Base-by-base conservation (phyloP, 2,329 filamentous ascomycete species). In the Cytospora leucostoma region DNA sequence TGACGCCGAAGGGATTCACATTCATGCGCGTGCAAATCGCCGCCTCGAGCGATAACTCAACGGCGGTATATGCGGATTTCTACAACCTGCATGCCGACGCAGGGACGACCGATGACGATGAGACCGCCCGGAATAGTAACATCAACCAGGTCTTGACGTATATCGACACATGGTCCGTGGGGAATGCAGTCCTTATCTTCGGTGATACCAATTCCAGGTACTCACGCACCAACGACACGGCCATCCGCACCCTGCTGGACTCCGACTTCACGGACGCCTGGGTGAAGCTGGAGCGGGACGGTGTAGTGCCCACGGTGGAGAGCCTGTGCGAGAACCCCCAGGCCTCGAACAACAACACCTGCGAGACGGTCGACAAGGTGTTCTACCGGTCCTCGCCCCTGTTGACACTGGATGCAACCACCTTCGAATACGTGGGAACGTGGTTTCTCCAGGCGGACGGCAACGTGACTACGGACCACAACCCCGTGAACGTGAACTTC, bases 31-130 rank as follows among this genome's bases (percentile, higher is more conserved):
- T 82, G 49, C 74, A 78, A 21, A 68, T 88, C 15, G 79, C 78
- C 10, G 76, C 79, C 40, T 35, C 55, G 7, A 38, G 47, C 11
- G 61, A 63, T 27, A 60, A 44, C 56, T 62, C 49, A 21, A 56
- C 63, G 3, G 81, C 81, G 17, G 79, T 85, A 8, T 87, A 82
- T 65, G 73, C 88, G 32, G 87, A 90, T 71, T 76, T 84, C 8
- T 89, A 89, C 76, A 90, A 90, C 71, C 69, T 90, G 7, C 88
- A 90, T 71, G 76, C 86, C 1, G 88, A 90, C 71, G 88, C 88
- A 19, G 87, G 86, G 17, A 82, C 78, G 35, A 79, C 84, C 56
- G 67, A 73, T 3, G 80, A 68, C 1, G 87, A 90, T 68, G 71
- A 81, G 49, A 69, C 69, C 2, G 87, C 87, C 3, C 82, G 88